Evolutionary conservation across 1,284 basidiomycete genomes (phyloP).

Genomic region (Schizophyllum commune): DNA sequence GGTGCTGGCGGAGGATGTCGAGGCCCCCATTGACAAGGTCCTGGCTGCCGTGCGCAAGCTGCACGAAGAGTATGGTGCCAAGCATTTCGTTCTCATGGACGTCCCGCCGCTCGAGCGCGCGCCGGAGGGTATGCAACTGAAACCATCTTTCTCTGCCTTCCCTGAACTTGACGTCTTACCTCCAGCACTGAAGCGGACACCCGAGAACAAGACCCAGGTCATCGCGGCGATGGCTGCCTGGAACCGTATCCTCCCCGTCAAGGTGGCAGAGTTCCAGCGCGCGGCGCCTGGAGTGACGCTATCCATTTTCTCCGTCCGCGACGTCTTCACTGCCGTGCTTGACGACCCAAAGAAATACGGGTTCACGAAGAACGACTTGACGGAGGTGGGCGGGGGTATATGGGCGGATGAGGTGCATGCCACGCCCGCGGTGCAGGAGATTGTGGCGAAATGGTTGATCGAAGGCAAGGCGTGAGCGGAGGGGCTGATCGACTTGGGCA

Average conservation of each 20-base stretch:
- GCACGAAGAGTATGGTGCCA: conserved; percentile 2
- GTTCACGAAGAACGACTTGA: conserved; percentile 18
- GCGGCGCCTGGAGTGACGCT: conserved; percentile 12
- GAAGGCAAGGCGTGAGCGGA: no score
- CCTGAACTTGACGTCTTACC: not conserved
- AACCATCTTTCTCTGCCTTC: not conserved
- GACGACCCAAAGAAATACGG: conserved; percentile 21
- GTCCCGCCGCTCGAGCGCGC: conserved; percentile 13
- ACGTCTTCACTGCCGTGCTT: conserved; percentile 20
- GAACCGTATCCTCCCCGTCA: conserved; percentile 18
- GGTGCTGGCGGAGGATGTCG: not conserved
- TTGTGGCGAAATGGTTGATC: conserved; percentile 10
- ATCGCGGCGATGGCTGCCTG: conserved; percentile 11
- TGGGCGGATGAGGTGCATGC: conserved; percentile 27
- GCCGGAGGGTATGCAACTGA: conserved; percentile 2
- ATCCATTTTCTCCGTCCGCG: conserved; percentile 21
- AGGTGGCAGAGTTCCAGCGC: conserved; percentile 14
- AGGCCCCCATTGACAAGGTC: not conserved
- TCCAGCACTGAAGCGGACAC: conserved; percentile 2
- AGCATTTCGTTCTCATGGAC: conserved; percentile 13
- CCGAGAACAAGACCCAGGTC: conserved; percentile 6
- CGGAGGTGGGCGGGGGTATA: conserved; percentile 17
- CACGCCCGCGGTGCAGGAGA: conserved; percentile 20
- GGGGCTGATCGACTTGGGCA: no score
- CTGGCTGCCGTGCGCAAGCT: not conserved